A percentile compares a stretch with the other conserved stretches of the same genome.
Evolutionary conservation across 306 rosid genomes (phyloP).

Genomic region (Glycyrrhiza uralensis): DNA sequence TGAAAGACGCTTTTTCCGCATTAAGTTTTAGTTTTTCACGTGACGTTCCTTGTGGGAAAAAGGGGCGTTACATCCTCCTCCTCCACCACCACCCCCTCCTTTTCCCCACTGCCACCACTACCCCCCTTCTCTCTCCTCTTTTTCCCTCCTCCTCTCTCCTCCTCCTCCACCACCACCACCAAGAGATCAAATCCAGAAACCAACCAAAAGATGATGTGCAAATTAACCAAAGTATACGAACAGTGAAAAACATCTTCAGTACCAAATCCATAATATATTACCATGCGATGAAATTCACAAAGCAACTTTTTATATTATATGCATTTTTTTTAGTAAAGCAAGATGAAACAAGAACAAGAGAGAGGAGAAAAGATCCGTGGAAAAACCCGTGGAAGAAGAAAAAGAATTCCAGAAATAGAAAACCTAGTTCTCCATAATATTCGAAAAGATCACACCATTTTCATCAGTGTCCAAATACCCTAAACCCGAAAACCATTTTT

Average conservation of each 20-base stretch:
- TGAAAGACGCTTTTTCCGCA: too few species aligned
- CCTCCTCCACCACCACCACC: too few species aligned
- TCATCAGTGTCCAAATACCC: neutral
- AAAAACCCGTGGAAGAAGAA: neutral
- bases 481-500: neutral
- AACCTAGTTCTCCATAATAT: neutral
- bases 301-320: neutral
- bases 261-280: neutral
- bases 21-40: too few species aligned
- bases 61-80: too few species aligned
- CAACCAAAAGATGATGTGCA: neutral
- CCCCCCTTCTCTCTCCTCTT: too few species aligned
- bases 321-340: neutral
- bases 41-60: too few species aligned
- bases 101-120: too few species aligned
- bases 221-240: neutral
- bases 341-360: neutral
- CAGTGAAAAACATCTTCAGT: neutral
- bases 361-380: neutral
- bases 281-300: neutral
- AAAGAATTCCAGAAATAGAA: neutral
- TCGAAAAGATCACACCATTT: neutral
- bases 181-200: constrained; percentile 1
- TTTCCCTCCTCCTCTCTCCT: too few species aligned
- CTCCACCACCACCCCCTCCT: too few species aligned